A percentile compares a stretch with the other conserved stretches of the same genome.
Conservation (phyloP, 352 stramenopile species). For the Pythium monospermum region DNA sequence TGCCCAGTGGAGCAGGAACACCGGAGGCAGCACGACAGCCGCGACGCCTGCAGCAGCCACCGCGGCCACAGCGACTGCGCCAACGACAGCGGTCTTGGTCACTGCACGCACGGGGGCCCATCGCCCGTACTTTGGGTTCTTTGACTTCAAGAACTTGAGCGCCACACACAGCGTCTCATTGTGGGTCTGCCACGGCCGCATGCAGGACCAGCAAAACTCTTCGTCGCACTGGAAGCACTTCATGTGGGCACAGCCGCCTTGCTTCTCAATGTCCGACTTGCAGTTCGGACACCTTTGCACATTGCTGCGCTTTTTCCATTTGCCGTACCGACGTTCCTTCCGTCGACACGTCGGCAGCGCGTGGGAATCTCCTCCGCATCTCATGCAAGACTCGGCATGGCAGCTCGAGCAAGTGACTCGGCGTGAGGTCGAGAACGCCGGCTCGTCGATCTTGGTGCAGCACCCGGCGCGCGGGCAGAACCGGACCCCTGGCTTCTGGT, state of each 20-base stretch:
- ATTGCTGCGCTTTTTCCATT: conserved; percentile 68
- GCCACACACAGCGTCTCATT: conserved; percentile 70
- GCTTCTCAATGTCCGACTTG: conserved; percentile 74
- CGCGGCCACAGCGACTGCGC: conserved; percentile 41
- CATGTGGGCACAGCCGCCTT: conserved; percentile 83
- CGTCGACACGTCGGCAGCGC: conserved; percentile 45
- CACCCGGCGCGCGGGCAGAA: conserved; percentile 70
- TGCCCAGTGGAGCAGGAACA: conserved; percentile 57
- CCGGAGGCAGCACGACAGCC: conserved; percentile 57
- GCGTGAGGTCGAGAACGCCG: conserved; percentile 36
- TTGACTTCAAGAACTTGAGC: conserved; percentile 62
- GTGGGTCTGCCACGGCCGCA: conserved; percentile 63
- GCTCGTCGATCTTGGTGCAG: conserved; percentile 52
- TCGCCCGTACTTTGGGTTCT: conserved; percentile 55
- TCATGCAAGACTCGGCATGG: conserved; percentile 60
- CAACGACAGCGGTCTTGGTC: conserved; percentile 62
- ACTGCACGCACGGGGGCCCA: conserved; percentile 60
- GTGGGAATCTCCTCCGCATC: conserved; percentile 57
- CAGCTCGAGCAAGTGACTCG: conserved; percentile 43
- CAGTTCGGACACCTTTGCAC: conserved; percentile 68
- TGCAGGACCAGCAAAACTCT: conserved; percentile 81
- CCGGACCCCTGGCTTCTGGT: conserved; percentile 57
- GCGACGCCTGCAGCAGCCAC: conserved; percentile 57
- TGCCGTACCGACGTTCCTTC: conserved; percentile 56
- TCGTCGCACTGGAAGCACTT: conserved; percentile 81